Conservation (phyloP, 1,139 yeast species). For the Debaryomycetaceae sp. region DNA sequence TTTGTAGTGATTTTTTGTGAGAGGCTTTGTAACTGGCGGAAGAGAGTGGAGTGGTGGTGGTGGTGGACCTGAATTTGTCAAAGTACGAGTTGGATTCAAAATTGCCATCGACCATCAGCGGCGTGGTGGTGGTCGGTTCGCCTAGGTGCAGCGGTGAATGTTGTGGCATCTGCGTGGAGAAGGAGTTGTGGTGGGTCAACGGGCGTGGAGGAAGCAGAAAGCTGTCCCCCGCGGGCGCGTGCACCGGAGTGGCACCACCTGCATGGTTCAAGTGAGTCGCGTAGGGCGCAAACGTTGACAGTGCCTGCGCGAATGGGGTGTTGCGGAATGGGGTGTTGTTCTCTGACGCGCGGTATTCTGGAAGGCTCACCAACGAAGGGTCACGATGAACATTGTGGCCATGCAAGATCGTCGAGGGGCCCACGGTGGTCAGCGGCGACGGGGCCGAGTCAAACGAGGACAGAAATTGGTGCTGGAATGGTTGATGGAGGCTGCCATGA, state of each 20-base stretch:
- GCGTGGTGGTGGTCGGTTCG: not conserved
- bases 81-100: constrained; percentile 3
- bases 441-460: constrained; percentile 6
- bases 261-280: too few species aligned
- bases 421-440: constrained; percentile 10
- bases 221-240: constrained; percentile 4
- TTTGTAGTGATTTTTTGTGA: constrained; percentile 2
- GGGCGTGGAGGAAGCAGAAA: constrained; percentile 5
- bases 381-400: constrained; percentile 6
- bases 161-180: constrained; percentile 2
- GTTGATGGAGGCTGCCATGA: too few species aligned
- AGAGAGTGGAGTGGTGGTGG: constrained; percentile 3
- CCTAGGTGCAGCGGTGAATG: constrained; percentile 5
- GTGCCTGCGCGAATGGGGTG: not conserved
- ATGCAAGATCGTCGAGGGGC: constrained; percentile 13
- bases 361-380: constrained; percentile 7
- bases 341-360: constrained; percentile 7
- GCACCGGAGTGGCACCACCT: constrained; percentile 1
- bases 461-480: not conserved
- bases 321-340: constrained; percentile 3
- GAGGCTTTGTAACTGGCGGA: not conserved
- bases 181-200: constrained; percentile 6
- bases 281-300: constrained; percentile 4
- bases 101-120: constrained; percentile 4
- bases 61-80: constrained; percentile 3